These are phyloP conservation scores for Staphylotrichum longicolle DNA, from an alignment of 495 filamentous ascomycete genomes.

Conservation along the genomic window DNA sequence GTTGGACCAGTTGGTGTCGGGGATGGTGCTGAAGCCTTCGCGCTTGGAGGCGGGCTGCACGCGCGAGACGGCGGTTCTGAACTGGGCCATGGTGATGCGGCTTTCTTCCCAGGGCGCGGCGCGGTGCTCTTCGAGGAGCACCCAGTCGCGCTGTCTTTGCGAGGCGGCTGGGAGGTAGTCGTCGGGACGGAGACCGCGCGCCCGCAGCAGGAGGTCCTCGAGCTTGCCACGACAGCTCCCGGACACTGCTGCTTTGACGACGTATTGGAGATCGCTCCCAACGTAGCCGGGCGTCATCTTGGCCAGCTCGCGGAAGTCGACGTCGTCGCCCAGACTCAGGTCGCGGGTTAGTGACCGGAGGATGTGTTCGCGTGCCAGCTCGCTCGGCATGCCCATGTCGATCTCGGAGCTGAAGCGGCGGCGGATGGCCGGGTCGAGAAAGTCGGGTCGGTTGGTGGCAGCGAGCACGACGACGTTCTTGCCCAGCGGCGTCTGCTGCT, in stretches of 20 bases:
- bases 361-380: constrained; percentile 78
- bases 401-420: constrained; percentile 91
- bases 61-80: constrained; percentile 72
- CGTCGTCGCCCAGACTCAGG: constrained; percentile 63
- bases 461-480: constrained; percentile 93
- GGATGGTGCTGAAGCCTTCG: constrained; percentile 95
- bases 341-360: constrained; percentile 73
- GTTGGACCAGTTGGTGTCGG: constrained; percentile 93
- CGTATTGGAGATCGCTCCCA: constrained; percentile 84
- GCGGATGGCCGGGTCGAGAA: constrained; percentile 80
- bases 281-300: constrained; percentile 93
- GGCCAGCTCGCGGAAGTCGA: constrained; percentile 77
- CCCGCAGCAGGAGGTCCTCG: constrained; percentile 25
- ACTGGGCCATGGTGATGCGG: constrained; percentile 54
- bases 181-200: constrained; percentile 40
- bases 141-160: constrained; percentile 43
- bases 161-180: constrained; percentile 54
- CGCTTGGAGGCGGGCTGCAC: constrained; percentile 92
- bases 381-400: constrained; percentile 91
- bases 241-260: constrained; percentile 53
- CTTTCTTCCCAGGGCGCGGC: constrained; percentile 27
- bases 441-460: constrained; percentile 90
- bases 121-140: constrained; percentile 36
- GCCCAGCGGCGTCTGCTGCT: constrained; percentile 72
- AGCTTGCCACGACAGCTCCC: constrained; percentile 30